A percentile compares a stretch with the other conserved stretches of the same genome.
Evolutionary conservation across 1,139 yeast genomes (phyloP).

Genomic region (Kodamaea sp.): DNA sequence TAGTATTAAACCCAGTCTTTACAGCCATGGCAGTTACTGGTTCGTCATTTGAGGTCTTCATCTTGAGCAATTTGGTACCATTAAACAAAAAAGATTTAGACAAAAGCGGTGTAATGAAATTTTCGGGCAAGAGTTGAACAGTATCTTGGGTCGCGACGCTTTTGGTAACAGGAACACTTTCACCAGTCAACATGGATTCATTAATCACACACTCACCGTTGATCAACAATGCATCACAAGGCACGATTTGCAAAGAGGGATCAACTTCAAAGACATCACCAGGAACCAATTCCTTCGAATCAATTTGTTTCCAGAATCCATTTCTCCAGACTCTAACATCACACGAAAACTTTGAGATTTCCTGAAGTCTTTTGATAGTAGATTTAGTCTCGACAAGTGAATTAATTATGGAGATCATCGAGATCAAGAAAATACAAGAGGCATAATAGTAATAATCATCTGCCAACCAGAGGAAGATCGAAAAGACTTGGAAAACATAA

Average conservation of each 20-base stretch:
- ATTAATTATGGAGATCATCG: slow-evolving; percentile 72
- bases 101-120: slow-evolving; percentile 61
- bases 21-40: slow-evolving; percentile 86
- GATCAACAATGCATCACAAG: slow-evolving; percentile 84
- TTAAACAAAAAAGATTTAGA: slow-evolving; percentile 76
- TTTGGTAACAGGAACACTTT: slow-evolving; percentile 93
- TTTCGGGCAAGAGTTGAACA: slow-evolving; percentile 50
- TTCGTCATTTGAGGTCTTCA: slow-evolving; percentile 60
- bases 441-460: slow-evolving; percentile 95
- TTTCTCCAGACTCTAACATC: slow-evolving; percentile 89
- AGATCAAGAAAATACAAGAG: slow-evolving; percentile 81
- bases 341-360: slow-evolving; percentile 69
- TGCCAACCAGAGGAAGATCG: slow-evolving; percentile 84
- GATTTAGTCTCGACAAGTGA: slow-evolving; percentile 80
- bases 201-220: slow-evolving; percentile 93
- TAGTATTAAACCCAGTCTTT: slow-evolving; percentile 89
- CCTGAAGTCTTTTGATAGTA: slow-evolving; percentile 68
- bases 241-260: slow-evolving; percentile 67
- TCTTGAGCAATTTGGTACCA: slow-evolving; percentile 86
- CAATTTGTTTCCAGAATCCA: slow-evolving; percentile 85
- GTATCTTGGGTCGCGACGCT: slow-evolving; percentile 61
- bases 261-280: slow-evolving; percentile 95
- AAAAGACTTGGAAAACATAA: slow-evolving; percentile 88
- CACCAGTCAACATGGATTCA: slow-evolving; percentile 96
- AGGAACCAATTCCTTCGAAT: slow-evolving; percentile 83